phyloP scores from a whole-genome alignment of 1,139 yeast species.

The Hyphopichia khmerensis region DNA sequence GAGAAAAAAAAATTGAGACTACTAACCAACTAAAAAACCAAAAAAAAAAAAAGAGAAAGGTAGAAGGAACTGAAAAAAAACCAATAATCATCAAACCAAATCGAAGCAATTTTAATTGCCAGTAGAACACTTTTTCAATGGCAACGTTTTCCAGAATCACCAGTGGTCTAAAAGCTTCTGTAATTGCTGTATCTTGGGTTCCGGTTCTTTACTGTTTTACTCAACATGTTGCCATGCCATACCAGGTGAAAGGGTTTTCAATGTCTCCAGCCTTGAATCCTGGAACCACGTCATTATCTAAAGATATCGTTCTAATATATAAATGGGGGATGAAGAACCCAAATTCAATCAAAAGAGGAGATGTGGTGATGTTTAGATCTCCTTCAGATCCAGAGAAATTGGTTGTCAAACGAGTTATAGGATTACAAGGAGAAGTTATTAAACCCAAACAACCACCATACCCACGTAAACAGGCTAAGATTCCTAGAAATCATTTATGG shows the following conservation, averaged over 20 bases:
- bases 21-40: not conserved
- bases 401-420: constrained; percentile 76
- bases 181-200: constrained; percentile 57
- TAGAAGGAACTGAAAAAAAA: not conserved
- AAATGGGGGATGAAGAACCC: constrained; percentile 57
- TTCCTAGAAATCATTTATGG: constrained; percentile 87
- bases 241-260: constrained; percentile 77
- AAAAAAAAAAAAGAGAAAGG: not conserved
- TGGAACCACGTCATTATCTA: constrained; percentile 41
- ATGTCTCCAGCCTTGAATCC: constrained; percentile 94
- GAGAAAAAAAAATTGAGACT: not conserved
- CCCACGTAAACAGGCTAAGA: constrained; percentile 56
- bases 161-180: constrained; percentile 8
- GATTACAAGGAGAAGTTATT: constrained; percentile 67
- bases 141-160: not conserved
- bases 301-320: constrained; percentile 72
- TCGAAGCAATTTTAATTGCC: not conserved
- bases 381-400: constrained; percentile 75
- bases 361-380: constrained; percentile 73
- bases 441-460: constrained; percentile 58
- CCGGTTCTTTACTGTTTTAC: constrained; percentile 73
- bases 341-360: constrained; percentile 54
- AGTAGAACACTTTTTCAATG: not conserved
- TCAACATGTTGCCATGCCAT: constrained; percentile 72
- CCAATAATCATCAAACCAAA: not conserved